These are phyloP conservation scores for Stipa capillata DNA, from an alignment of 176 grass and related monocot species.

Conservation along the genomic window DNA sequence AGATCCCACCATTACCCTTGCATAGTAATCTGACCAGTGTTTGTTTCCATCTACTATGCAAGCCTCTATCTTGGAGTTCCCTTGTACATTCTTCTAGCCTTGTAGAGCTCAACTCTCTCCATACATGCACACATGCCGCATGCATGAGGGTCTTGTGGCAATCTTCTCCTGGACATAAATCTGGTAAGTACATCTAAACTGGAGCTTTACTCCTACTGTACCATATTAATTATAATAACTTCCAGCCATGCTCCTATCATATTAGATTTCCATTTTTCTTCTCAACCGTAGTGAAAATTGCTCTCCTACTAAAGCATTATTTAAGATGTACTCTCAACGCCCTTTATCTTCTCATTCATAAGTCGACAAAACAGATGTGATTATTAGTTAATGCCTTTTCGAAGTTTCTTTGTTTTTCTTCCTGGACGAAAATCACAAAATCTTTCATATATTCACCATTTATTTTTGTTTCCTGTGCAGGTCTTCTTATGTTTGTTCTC, in stretches of 20 bases:
- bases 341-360: too few species aligned
- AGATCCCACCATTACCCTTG: too few species aligned
- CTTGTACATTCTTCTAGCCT: not conserved
- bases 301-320: too few species aligned
- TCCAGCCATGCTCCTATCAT: too few species aligned
- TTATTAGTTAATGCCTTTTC: not conserved
- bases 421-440: not conserved
- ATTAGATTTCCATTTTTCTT: too few species aligned
- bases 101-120: not conserved
- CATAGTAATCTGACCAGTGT: not conserved
- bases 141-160: too few species aligned
- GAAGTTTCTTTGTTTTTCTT: not conserved
- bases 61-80: not conserved
- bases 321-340: too few species aligned
- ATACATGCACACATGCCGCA: not conserved
- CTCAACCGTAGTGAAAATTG: too few species aligned
- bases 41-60: not conserved
- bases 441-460: not conserved
- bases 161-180: too few species aligned
- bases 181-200: not conserved
- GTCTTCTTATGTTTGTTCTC: too few species aligned
- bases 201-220: not conserved
- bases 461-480: not conserved
- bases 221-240: too few species aligned
- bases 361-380: not conserved